These are phyloP conservation scores for Raffaelea arxii DNA, from an alignment of 2,329 filamentous ascomycete species.

Conservation along the genomic window DNA sequence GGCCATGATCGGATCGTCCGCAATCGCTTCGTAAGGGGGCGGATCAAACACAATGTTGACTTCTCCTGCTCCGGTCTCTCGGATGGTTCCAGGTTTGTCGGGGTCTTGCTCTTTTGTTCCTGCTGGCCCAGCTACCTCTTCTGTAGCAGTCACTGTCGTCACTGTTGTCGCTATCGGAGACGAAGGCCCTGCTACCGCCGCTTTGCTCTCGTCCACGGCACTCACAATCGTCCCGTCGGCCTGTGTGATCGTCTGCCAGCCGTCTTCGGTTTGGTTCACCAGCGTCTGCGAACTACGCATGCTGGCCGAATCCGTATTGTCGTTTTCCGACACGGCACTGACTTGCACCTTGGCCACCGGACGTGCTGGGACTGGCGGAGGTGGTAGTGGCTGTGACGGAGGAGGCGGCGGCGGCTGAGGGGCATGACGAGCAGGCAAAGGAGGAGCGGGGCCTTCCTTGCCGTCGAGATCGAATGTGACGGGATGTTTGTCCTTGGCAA, in stretches of 20 bases:
- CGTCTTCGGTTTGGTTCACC: conserved; percentile 32
- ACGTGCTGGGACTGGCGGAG: conserved; percentile 19
- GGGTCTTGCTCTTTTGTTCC: too few relatives aligned
- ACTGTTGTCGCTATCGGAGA: not conserved
- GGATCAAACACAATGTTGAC: conserved; percentile 10
- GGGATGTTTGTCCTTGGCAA: conserved; percentile 4
- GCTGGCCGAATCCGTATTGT: conserved; percentile 32
- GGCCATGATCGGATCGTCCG: conserved; percentile 11
- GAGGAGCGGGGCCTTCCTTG: conserved; percentile 23
- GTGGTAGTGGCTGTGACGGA: conserved; percentile 2
- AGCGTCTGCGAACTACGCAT: conserved; percentile 42
- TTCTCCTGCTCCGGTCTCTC: not conserved
- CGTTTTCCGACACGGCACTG: conserved; percentile 14
- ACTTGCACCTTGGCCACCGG: conserved; percentile 14
- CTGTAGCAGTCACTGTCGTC: not conserved
- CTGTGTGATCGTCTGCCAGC: conserved; percentile 20
- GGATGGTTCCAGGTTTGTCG: too few relatives aligned
- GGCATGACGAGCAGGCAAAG: conserved; percentile 39
- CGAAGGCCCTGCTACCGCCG: not conserved
- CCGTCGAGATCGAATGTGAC: conserved; percentile 2
- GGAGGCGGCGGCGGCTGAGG: conserved; percentile 15
- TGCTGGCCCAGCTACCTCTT: too few relatives aligned
- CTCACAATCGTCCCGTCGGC: not conserved
- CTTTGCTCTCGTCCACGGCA: not conserved
- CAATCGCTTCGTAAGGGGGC: conserved; percentile 5